phyloP scores from a whole-genome alignment of 495 filamentous ascomycete species.

The Letharia lupina region DNA sequence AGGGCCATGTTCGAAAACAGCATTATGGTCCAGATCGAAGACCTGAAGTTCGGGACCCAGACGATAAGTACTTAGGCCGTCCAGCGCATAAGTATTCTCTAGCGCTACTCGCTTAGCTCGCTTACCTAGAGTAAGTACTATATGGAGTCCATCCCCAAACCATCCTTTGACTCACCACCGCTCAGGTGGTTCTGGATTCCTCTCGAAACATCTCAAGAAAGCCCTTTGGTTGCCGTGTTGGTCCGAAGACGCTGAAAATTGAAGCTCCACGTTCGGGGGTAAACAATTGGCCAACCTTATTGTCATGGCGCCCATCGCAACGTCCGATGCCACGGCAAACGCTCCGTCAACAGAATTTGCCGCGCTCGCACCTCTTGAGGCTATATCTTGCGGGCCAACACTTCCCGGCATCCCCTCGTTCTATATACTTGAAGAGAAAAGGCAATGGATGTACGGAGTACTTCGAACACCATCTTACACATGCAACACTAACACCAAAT shows the following conservation, averaged over 20 bases:
- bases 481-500: not conserved
- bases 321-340: not conserved
- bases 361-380: slow-evolving; percentile 8
- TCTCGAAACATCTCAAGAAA: not conserved
- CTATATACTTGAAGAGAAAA: not conserved
- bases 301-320: slow-evolving; percentile 4
- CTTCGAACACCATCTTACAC: too few species aligned
- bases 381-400: slow-evolving; percentile 12
- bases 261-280: not conserved
- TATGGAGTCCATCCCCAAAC: too few species aligned
- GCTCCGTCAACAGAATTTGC: not conserved
- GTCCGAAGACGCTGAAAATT: not conserved
- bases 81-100: too few species aligned
- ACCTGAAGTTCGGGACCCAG: too few species aligned
- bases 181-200: not conserved
- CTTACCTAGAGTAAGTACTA: too few species aligned
- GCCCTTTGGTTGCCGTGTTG: not conserved
- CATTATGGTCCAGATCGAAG: too few species aligned
- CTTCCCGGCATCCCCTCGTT: slow-evolving; percentile 12
- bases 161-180: not conserved
- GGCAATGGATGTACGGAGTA: slow-evolving; percentile 9
- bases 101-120: too few species aligned
- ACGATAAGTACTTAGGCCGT: too few species aligned
- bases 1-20: too few species aligned
- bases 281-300: not conserved